Evolutionary conservation across 805 yeast species (phyloP).

Genomic region (Pichia paraexigua): DNA sequence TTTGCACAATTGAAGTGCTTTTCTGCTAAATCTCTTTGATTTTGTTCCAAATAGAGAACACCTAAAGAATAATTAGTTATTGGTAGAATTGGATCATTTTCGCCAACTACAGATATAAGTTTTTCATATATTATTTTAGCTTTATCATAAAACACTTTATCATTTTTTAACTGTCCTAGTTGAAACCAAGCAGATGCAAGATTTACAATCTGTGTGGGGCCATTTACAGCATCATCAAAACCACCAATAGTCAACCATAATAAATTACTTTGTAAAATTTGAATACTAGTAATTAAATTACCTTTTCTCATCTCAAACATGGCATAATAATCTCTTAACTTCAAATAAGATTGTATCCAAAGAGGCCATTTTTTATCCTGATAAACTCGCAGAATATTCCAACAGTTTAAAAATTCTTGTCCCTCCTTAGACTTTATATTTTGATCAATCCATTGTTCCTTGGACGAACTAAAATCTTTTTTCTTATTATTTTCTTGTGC

Average conservation of each 20-base stretch:
- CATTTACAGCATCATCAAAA: conserved; percentile 12
- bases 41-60: conserved; percentile 58
- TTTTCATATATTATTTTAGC: conserved; percentile 19
- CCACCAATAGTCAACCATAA: conserved; percentile 20
- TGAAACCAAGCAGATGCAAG: conserved; percentile 23
- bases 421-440: conserved; percentile 15
- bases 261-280: conserved; percentile 23
- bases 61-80: conserved; percentile 82
- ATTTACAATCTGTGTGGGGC: conserved; percentile 20
- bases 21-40: conserved; percentile 50
- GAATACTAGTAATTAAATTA: conserved; percentile 15
- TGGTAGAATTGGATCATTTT: conserved; percentile 36
- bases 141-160: conserved; percentile 10
- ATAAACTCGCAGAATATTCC: conserved; percentile 19
- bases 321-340: conserved; percentile 66
- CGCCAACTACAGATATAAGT: conserved; percentile 8
- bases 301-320: conserved; percentile 55
- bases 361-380: conserved; percentile 47
- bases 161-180: conserved; percentile 9
- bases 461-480: conserved; percentile 1
- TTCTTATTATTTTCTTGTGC: neutral
- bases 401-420: conserved; percentile 16
- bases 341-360: conserved; percentile 70
- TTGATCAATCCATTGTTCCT: conserved; percentile 17
- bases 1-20: conserved; percentile 60